These are phyloP conservation scores for Coemansia sp. DNA, from an alignment of 192 early-diverging fungal species.

Conservation along the genomic window DNA sequence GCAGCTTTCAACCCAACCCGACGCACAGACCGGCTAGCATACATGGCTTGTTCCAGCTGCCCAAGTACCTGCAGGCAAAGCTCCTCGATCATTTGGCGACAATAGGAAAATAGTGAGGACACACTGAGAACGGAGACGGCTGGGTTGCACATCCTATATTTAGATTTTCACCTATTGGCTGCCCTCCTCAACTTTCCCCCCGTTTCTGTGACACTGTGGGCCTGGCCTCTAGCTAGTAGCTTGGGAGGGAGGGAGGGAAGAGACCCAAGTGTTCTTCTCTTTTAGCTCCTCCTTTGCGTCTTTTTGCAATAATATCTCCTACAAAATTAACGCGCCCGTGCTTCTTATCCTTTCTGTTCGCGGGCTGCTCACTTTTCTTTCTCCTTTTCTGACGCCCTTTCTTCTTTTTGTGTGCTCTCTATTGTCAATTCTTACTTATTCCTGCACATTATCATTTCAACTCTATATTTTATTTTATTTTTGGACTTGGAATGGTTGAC, in stretches of 20 bases:
- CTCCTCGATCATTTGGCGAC: conserved; percentile 28
- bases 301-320: background rate
- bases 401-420: background rate
- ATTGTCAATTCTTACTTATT: conserved; percentile 7
- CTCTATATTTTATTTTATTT: conserved; percentile 9
- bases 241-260: background rate
- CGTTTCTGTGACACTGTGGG: background rate
- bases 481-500: conserved; percentile 51
- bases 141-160: background rate
- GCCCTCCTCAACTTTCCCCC: background rate
- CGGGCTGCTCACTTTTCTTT: conserved; percentile 11
- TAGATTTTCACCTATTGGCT: background rate
- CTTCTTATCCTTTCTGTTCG: background rate
- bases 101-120: background rate
- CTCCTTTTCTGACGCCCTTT: conserved; percentile 12
- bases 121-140: background rate
- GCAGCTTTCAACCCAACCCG: conserved; percentile 44
- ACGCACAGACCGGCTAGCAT: conserved; percentile 43
- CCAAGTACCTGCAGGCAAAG: conserved; percentile 38
- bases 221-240: background rate
- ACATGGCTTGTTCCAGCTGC: conserved; percentile 53
- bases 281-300: background rate
- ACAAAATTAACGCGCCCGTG: background rate
- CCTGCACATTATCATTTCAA: conserved; percentile 7
- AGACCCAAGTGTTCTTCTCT: background rate